A percentile compares a stretch with the other conserved stretches of the same genome.
These are phyloP conservation scores for Chenopodium quinoa DNA, from an alignment of 148 eudicot genomes.

Conservation along the genomic window DNA sequence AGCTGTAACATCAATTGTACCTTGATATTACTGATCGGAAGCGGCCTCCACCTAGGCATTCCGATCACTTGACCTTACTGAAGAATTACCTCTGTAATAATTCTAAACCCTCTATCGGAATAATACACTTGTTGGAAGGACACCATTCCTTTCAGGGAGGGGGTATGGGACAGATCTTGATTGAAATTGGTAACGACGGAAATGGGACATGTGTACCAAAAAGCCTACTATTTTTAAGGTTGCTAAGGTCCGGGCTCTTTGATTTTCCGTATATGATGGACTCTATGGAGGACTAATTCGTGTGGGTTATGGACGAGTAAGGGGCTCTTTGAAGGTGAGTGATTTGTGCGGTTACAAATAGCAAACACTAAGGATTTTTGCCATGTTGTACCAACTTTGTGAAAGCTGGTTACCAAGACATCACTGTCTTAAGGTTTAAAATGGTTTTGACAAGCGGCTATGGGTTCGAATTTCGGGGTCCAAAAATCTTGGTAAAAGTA, in stretches of 20 bases:
- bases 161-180: neutral
- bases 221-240: conserved; percentile 21
- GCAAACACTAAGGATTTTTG: conserved; percentile 25
- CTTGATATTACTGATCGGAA: too few species aligned
- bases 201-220: conserved; percentile 43
- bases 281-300: conserved; percentile 27
- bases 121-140: too few species aligned
- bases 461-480: conserved; percentile 9
- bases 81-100: too few species aligned
- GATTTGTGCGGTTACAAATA: neutral
- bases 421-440: conserved; percentile 24
- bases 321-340: conserved; percentile 9
- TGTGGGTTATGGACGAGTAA: conserved; percentile 25
- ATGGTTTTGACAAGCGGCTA: conserved; percentile 26
- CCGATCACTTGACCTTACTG: too few species aligned
- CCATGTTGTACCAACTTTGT: conserved; percentile 29
- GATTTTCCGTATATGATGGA: conserved; percentile 14
- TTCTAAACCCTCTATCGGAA: too few species aligned
- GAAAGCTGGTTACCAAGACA: neutral
- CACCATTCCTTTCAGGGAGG: too few species aligned
- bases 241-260: neutral
- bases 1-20: too few species aligned
- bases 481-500: conserved; percentile 37
- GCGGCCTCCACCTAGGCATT: too few species aligned
- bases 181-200: conserved; percentile 30